Conservation (phyloP, 192 early-diverging fungal genomes). For the Backusella parvicylindrica region DNA sequence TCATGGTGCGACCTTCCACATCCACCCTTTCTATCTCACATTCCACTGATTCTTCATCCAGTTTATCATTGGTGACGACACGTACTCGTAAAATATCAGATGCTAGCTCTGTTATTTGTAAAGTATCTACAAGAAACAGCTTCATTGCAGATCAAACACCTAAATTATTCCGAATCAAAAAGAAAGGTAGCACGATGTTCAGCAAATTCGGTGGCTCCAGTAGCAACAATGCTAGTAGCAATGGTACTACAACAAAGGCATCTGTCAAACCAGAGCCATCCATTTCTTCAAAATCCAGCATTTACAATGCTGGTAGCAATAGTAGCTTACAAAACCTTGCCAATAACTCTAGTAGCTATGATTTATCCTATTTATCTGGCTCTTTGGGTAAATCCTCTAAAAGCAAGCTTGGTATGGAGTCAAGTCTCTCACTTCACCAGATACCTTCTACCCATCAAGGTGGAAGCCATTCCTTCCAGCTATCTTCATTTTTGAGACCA, state of each 20-base stretch:
- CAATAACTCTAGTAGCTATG: not conserved
- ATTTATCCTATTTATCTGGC: not conserved
- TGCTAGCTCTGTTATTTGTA: not conserved
- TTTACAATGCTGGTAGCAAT: not conserved
- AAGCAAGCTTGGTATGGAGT: not conserved
- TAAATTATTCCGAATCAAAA: slow-evolving; percentile 56
- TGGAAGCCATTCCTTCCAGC: slow-evolving; percentile 36
- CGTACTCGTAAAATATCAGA: slow-evolving; percentile 1
- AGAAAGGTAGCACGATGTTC: slow-evolving; percentile 39
- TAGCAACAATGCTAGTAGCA: not conserved
- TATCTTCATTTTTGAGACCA: slow-evolving; percentile 40
- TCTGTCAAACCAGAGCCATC: not conserved
- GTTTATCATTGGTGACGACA: slow-evolving; percentile 1
- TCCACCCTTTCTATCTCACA: not conserved
- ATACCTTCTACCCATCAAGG: not conserved
- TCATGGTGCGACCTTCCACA: slow-evolving; percentile 31
- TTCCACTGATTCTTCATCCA: slow-evolving; percentile 6
- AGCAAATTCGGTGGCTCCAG: slow-evolving; percentile 31
- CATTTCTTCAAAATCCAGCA: not conserved
- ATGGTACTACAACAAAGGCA: not conserved
- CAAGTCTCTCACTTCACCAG: not conserved
- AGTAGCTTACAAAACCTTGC: not conserved
- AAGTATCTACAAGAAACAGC: not conserved
- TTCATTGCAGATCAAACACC: slow-evolving; percentile 27
- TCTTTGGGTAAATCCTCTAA: not conserved